phyloP scores from a whole-genome alignment of 108 stramenopile genomes.

The Nitzschia palea region DNA sequence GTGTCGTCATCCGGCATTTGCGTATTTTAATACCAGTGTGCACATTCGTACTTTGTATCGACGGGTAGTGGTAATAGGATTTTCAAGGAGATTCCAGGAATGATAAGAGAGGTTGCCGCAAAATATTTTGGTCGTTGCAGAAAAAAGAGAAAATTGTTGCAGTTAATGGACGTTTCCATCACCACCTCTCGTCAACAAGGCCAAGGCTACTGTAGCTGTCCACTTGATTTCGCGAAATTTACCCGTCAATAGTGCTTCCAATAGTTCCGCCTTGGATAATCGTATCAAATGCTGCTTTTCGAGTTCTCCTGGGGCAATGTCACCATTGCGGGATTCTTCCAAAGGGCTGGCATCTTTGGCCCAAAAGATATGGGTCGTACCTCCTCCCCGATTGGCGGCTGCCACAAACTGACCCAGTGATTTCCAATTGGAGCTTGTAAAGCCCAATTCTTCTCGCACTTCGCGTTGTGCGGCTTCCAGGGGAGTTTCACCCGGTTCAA shows the following conservation, averaged over 20 bases:
- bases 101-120: too few species aligned
- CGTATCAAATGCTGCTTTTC: conserved; percentile 47
- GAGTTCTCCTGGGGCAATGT: conserved; percentile 39
- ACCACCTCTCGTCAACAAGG: conserved; percentile 42
- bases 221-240: conserved; percentile 70
- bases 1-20: too few species aligned
- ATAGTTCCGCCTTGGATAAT: conserved; percentile 30
- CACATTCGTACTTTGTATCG: too few species aligned
- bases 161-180: too few species aligned
- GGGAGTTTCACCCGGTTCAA: conserved; percentile 50
- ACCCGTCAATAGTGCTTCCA: conserved; percentile 36
- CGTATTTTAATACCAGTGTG: too few species aligned
- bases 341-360: conserved; percentile 7
- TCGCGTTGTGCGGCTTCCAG: conserved; percentile 56
- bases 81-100: too few species aligned
- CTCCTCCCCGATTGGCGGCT: conserved; percentile 66
- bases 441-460: conserved; percentile 59
- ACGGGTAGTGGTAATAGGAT: too few species aligned
- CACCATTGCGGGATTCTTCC: conserved; percentile 29
- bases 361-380: conserved; percentile 60
- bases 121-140: too few species aligned
- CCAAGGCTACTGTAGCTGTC: conserved; percentile 60
- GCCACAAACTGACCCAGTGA: conserved; percentile 58
- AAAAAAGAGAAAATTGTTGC: too few species aligned
- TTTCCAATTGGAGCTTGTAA: conserved; percentile 52